Evolutionary conservation across 129 eudicot species (phyloP).

Genomic region (Flaveria ramosissima): DNA sequence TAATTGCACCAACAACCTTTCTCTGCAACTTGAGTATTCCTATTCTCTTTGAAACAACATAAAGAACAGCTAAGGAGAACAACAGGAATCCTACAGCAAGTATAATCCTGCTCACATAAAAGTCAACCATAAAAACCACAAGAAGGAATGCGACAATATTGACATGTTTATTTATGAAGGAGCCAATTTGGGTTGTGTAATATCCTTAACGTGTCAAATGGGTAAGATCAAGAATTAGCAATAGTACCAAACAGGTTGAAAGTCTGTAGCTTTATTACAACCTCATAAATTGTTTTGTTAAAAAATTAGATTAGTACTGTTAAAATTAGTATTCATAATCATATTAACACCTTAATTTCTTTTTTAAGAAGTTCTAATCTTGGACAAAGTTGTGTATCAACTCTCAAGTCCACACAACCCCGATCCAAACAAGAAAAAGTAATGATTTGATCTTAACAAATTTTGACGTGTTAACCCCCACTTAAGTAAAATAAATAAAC

Average conservation of each 20-base stretch:
- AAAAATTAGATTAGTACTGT: not conserved
- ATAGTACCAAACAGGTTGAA: not conserved
- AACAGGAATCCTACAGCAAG: constrained; percentile 55
- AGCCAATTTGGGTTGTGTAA: not conserved
- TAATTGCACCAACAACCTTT: constrained; percentile 59
- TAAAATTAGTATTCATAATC: not conserved
- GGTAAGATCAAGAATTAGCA: not conserved
- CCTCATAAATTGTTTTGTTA: not conserved
- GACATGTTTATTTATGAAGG: not conserved
- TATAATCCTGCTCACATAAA: constrained; percentile 62
- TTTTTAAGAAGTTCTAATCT: not conserved
- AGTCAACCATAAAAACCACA: not conserved
- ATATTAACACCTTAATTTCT: not conserved
- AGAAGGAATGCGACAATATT: constrained; percentile 11
- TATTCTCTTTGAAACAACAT: constrained; percentile 83
- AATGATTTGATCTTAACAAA: not conserved
- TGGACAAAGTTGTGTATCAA: not conserved
- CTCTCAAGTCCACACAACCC: not conserved
- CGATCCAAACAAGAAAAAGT: not conserved
- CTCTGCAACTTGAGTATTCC: constrained; percentile 85
- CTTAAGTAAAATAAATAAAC: not conserved
- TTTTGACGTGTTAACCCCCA: constrained; percentile 12
- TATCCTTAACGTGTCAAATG: not conserved
- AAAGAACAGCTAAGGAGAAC: constrained; percentile 76
- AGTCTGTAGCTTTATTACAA: not conserved